Evolutionary conservation across 225 moss, liverwort and hornwort genomes (phyloP).

Genomic region (Pseudoscleropodium purum): DNA sequence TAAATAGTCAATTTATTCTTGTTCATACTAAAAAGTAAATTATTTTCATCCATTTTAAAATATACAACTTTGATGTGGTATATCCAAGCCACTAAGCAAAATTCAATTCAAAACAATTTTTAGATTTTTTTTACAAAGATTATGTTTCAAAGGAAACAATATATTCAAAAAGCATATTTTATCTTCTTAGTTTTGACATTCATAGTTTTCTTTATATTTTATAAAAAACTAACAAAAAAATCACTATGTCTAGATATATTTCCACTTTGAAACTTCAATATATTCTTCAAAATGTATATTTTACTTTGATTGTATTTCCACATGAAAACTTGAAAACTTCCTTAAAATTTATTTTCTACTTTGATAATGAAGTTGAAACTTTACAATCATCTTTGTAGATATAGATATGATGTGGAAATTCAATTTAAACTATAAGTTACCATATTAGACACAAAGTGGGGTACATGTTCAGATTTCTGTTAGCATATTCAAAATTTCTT

Average conservation of each 20-base stretch:
- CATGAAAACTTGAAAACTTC: neutral
- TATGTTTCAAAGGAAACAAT: no score
- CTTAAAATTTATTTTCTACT: neutral
- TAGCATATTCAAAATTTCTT: neutral
- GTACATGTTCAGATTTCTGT: neutral
- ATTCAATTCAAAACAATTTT: no score
- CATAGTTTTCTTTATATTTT: neutral
- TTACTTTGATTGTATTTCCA: neutral
- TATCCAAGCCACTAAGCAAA: no score
- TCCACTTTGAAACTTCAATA: neutral
- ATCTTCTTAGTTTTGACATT: neutral
- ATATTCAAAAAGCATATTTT: neutral
- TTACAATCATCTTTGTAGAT: neutral
- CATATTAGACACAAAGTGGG: no score
- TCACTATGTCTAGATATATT: neutral
- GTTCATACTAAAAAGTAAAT: no score
- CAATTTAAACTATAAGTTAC: neutral
- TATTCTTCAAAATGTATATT: neutral
- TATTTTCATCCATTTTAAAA: no score
- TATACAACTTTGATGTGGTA: no score
- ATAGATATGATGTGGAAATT: neutral
- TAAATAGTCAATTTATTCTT: no score
- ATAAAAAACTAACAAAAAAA: neutral
- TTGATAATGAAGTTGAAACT: neutral
- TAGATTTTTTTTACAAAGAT: no score